A percentile compares a stretch with the other conserved stretches of the same genome.
Conservation (phyloP, 2,329 filamentous ascomycete genomes). For the Penicillium sp. region DNA sequence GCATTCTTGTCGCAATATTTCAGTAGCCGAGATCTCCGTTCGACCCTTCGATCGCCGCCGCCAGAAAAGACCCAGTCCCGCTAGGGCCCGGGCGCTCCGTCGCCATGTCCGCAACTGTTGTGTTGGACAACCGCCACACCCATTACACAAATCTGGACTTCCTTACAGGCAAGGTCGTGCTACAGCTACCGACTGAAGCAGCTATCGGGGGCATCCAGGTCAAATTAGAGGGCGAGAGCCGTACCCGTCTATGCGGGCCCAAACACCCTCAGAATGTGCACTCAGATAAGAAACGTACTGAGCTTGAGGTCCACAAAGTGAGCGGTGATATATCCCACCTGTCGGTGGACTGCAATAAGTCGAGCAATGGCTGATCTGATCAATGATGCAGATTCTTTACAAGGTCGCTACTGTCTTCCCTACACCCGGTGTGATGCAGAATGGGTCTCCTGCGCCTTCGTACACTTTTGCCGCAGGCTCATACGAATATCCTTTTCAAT, state of each 20-base stretch:
- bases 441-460: conserved; percentile 32
- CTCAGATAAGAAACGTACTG: conserved; percentile 47
- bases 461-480: conserved; percentile 47
- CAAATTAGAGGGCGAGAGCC: conserved; percentile 50
- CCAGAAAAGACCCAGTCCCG: conserved; percentile 2
- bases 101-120: conserved; percentile 46
- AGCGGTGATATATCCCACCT: conserved; percentile 14
- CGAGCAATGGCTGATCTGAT: conserved; percentile 5
- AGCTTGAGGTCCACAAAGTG: conserved; percentile 50
- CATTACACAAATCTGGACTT: conserved; percentile 50
- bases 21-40: background rate
- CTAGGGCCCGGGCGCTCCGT: conserved; percentile 18
- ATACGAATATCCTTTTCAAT: conserved; percentile 49
- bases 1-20: background rate
- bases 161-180: conserved; percentile 45
- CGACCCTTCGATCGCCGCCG: background rate
- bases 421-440: conserved; percentile 40
- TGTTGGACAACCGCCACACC: conserved; percentile 42
- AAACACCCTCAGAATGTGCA: conserved; percentile 41
- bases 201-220: conserved; percentile 46
- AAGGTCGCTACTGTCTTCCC: conserved; percentile 48
- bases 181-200: conserved; percentile 42
- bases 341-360: background rate
- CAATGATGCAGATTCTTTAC: conserved; percentile 46
- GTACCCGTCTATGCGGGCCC: conserved; percentile 42